phyloP scores from a whole-genome alignment of 305 asterid species.

The Solanum hybrid region DNA sequence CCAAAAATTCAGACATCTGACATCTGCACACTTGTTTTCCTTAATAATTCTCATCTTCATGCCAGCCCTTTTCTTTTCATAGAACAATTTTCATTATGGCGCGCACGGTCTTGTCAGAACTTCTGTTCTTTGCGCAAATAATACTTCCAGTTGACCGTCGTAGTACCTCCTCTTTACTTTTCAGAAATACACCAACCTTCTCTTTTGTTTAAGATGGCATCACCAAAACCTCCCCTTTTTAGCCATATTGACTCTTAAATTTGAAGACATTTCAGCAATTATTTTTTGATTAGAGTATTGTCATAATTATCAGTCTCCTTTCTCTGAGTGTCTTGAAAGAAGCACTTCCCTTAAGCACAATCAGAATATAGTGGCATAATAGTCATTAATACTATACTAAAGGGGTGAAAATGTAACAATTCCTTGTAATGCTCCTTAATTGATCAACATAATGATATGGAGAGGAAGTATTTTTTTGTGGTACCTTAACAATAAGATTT shows the following conservation, averaged over 20 bases:
- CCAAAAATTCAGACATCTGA: not conserved
- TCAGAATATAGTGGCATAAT: not conserved
- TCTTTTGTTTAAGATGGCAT: not conserved
- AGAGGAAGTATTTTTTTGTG: not conserved
- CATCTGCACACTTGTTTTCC: conserved; percentile 1
- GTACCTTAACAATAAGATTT: not conserved
- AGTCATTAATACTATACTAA: not conserved
- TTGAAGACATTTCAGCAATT: not conserved
- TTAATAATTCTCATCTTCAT: not conserved
- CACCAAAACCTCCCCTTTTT: not conserved
- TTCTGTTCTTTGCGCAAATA: not conserved
- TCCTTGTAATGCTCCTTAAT: not conserved
- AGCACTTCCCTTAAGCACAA: not conserved
- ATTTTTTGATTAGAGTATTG: not conserved
- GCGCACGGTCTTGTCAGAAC: not conserved
- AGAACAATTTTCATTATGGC: not conserved
- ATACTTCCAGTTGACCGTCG: not conserved
- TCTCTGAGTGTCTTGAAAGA: not conserved
- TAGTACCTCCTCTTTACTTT: not conserved
- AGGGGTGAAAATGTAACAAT: not conserved
- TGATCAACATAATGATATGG: not conserved
- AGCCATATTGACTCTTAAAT: not conserved
- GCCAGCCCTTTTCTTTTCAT: not conserved
- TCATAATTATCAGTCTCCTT: not conserved
- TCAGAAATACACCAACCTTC: not conserved